Percentiles rank a stretch among this genome's conserved stretches.
phyloP scores from a whole-genome alignment of 2,329 filamentous ascomycete genomes.

The Dendrostoma leiphaemia region DNA sequence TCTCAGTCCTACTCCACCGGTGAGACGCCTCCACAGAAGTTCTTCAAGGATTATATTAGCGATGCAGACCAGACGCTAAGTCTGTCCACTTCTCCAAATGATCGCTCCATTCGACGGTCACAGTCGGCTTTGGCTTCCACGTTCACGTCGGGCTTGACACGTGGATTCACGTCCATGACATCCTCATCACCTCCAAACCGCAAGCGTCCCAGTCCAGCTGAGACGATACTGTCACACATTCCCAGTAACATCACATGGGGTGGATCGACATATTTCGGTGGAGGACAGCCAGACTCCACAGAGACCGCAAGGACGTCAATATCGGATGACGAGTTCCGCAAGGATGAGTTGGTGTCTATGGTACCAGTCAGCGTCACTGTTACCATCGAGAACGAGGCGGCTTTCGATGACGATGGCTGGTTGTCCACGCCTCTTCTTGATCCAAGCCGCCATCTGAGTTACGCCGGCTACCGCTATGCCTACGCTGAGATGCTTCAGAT shows the following conservation, averaged over 20 bases:
- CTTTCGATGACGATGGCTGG: conserved; percentile 69
- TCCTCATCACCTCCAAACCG: conserved; percentile 40
- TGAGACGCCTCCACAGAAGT: conserved; percentile 57
- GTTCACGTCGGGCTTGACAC: conserved; percentile 54
- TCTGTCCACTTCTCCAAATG: conserved; percentile 59
- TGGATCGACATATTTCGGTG: conserved; percentile 41
- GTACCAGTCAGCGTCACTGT: conserved; percentile 52
- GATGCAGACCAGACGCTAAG: conserved; percentile 49
- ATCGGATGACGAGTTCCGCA: conserved; percentile 51
- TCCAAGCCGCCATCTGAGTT: conserved; percentile 43
- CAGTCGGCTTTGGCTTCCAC: conserved; percentile 56
- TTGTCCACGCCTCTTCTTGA: conserved; percentile 59
- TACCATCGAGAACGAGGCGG: conserved; percentile 58
- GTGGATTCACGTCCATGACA: conserved; percentile 36
- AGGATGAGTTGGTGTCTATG: conserved; percentile 44
- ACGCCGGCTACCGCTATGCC: conserved; percentile 60
- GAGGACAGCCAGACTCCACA: conserved; percentile 40
- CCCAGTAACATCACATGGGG: conserved; percentile 50
- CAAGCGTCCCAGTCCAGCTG: conserved; percentile 62
- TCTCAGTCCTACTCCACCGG: conserved; percentile 61
- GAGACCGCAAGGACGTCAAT: conserved; percentile 49
- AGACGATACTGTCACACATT: conserved; percentile 52
- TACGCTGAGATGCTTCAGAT: conserved; percentile 69
- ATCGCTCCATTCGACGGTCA: conserved; percentile 47
- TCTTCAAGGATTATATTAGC: conserved; percentile 41